Conservation (phyloP, 805 yeast genomes). For the Hanseniaspora hatyaiensis region DNA sequence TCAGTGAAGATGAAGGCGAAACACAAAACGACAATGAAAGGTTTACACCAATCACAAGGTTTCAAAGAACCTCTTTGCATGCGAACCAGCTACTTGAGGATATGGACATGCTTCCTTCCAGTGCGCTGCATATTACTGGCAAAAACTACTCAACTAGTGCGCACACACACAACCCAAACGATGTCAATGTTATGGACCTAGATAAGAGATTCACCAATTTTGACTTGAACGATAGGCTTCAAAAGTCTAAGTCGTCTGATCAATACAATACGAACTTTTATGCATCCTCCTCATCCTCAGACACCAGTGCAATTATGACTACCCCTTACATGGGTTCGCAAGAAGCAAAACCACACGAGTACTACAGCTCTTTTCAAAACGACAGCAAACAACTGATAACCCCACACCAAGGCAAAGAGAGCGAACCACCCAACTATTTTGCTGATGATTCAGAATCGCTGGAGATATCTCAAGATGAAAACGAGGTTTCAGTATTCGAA, state of each 20-base stretch:
- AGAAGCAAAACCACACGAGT: too few relatives aligned
- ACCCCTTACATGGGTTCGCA: too few relatives aligned
- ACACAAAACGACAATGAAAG: neutral
- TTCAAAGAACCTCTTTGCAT: neutral
- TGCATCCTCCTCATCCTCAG: neutral
- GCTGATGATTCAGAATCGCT: neutral
- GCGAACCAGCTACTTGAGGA: neutral
- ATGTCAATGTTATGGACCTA: neutral
- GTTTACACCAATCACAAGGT: slow-evolving; percentile 6
- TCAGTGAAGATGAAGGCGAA: slow-evolving; percentile 13
- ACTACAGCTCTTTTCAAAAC: too few relatives aligned
- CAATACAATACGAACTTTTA: too few relatives aligned
- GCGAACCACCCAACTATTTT: neutral
- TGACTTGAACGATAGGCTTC: neutral
- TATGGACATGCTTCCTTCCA: slow-evolving; percentile 5
- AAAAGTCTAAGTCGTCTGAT: too few relatives aligned
- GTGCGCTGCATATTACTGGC: neutral
- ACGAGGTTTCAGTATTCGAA: neutral
- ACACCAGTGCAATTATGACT: neutral
- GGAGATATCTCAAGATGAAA: neutral
- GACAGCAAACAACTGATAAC: too few relatives aligned
- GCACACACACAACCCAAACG: neutral
- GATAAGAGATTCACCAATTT: neutral
- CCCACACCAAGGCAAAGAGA: neutral
- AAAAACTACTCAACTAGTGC: neutral